These are phyloP conservation scores for Neonectria neomacrospora DNA, from an alignment of 2,329 filamentous ascomycete genomes.

Conservation along the genomic window DNA sequence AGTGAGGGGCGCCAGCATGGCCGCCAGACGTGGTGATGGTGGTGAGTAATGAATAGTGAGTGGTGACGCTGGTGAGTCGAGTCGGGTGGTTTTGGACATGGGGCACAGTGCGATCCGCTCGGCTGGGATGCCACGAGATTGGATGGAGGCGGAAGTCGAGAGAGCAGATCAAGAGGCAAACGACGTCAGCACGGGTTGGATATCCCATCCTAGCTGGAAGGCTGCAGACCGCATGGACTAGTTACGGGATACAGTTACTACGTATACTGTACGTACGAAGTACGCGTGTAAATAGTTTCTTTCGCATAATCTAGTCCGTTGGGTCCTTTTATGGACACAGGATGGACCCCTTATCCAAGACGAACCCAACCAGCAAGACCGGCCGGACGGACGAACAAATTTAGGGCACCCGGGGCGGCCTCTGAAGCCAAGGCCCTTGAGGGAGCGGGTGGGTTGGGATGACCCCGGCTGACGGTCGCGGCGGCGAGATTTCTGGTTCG, in stretches of 20 bases:
- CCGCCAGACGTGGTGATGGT: conserved; percentile 2
- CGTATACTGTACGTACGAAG: background rate
- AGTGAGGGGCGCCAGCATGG: conserved; percentile 1
- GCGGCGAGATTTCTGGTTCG: conserved; percentile 28
- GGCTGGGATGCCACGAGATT: conserved; percentile 29
- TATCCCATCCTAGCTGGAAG: background rate
- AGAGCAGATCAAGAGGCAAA: conserved; percentile 20
- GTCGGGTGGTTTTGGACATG: conserved; percentile 4
- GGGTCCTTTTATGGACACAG: background rate
- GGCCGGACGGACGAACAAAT: conserved; percentile 1
- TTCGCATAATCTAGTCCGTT: background rate
- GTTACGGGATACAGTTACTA: too few species aligned
- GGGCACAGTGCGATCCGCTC: conserved; percentile 32
- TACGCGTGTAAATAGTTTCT: background rate
- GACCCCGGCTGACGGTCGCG: conserved; percentile 32
- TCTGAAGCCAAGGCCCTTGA: conserved; percentile 12
- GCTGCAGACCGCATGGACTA: background rate
- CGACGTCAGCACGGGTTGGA: background rate
- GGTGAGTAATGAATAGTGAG: conserved; percentile 1
- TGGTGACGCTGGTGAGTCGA: conserved; percentile 4
- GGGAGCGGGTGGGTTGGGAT: conserved; percentile 40
- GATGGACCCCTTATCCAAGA: background rate
- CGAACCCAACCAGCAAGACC: background rate
- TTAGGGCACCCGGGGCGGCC: background rate
- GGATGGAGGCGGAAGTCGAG: conserved; percentile 18